Base-by-base conservation (phyloP, 495 filamentous ascomycete genomes). In the Xylaria intraflava region DNA sequence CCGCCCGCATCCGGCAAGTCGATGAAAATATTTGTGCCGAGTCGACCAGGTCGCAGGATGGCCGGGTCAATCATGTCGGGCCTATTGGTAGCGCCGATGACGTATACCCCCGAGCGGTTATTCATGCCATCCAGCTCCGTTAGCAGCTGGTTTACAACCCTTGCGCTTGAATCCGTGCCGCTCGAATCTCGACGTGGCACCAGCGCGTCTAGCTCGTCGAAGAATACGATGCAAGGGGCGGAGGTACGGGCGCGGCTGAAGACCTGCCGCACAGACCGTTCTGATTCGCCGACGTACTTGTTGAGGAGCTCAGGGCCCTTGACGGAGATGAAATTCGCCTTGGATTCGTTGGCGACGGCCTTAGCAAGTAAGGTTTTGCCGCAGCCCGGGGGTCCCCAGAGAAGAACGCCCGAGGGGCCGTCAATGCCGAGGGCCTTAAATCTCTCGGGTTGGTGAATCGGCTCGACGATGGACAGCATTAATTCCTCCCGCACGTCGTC, bases 271-370 rank as follows among this genome's bases (percentile, higher is more conserved):
- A 98, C 88, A 0, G 93, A 88, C 16, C 90, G 83, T 67, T 98
- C 93, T 17, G 86, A 91, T 66, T 98, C 93, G 58, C 93, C 93
- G 24, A 98, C 90, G 59, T 88, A 98, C 70, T 96, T 96, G 72
- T 95, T 95, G 38, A 94, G 79, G 2, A 96, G 76, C 61, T 96
- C 91, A 2, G 93, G 92, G 0, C 93, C 93, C 72, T 95, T 96
- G 71, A 98, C 88, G 58, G 87, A 90, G 70, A 98, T 98, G 78
- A 98, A 98, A 69, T 96, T 97, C 24, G 94, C 93, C 58, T 87
- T 85, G 22, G 86, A 89, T 70, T 96, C 94, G 69, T 95, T 94
- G 53, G 93, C 93, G 5, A 95, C 90, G 16, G 93, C 93, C 70
- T 96, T 96, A 46, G 93, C 93, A 8, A 98, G 83, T 5, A 98